Evolutionary conservation across 768 basidiomycete species (phyloP), one percentile per base, ranked within the genome.

Genomic region (Lactarius quietus): DNA sequence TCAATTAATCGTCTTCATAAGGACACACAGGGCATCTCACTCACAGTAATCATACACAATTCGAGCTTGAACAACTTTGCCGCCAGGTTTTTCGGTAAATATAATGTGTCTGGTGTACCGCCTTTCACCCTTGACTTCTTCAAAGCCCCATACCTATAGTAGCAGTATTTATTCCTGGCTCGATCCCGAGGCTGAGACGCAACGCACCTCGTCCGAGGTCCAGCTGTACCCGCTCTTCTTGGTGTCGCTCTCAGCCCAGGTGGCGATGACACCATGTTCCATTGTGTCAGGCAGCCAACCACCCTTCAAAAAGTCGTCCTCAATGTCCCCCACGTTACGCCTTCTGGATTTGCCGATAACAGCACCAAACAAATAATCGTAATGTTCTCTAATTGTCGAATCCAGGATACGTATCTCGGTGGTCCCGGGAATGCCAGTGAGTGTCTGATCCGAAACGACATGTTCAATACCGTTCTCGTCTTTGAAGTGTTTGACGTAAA

Each of bases 381-480:
- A 72, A 26, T 79, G 78, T 23, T 76, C 71, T 35, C 80, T 80
- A 64, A 82, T 80, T 31, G 72, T 72, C 84, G 84, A 87, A 66
- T 79, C 78, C 45, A 91, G 76, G 28, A 70, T 78, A 33, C 88
- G 79, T 31, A 78, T 73, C 73, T 92, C 88, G 33, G 71, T 78
- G 23, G 82, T 83, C 29, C 83, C 84, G 36, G 82, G 74, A 45
- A 89, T 77, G 20, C 86, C 85, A 4, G 85, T 83, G 61, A 87
- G 76, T 31, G 78, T 83, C 71, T 90, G 86, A 45, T 84, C 82
- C 57, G 89, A 69, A 63, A 86, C 84, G 68, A 92, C 83, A 70
- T 81, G 83, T 74, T 92, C 89, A 28, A 83, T 68, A 39, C 81
- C 83, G 3, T 74, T 77, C 17, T 81, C 84, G 56, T 87, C 83